Evolutionary conservation across 148 eudicot species (phyloP), one percentile per base, ranked within the genome.

Genomic region (Vaccinium vitisidaea): DNA sequence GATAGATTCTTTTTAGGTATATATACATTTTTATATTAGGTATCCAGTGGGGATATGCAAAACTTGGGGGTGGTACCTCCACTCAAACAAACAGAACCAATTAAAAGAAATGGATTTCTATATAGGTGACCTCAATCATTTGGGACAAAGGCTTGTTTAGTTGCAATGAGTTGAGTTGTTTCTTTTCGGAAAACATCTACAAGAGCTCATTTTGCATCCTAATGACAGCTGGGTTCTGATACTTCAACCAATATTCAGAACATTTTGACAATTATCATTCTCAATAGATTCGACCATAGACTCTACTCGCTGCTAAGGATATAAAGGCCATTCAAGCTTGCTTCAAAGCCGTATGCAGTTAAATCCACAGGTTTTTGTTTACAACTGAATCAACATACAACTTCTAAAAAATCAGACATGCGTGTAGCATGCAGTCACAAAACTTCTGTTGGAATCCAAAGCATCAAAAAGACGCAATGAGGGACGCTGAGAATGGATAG

Each of bases 391-490:
- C 81, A 78, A 78, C 25, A 54, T 78, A 27, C 30, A 27, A 18
- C 80, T 54, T 53, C 19, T 25, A 27, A 61, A 67, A 79, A 55
- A 55, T 18, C 48, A 79, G 32, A 18, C 59, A 55, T 0, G 8
- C n/a, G 16, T 30, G 48, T 71, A 54, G 32, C 56, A 58, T 58
- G 43, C 63, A 52, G 59, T 25, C 53, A 67, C n/a, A 80, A 81
- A 73, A 53, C 23, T 19, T 82, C 23, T 9, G 77, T 53, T 12
- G 59, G 18, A 63, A 14, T 27, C 43, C 74, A 27, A 69, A 27
- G 43, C 25, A 69, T 23, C 69, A 77, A 77, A 36, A 70, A 30
- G 75, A 27, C 69, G 18, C 32, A 86, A 71, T 30, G 48, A 36
- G 32, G 11, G 32, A 43, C 30, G 84, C 43, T 25, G 54, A 27